phyloP scores from a whole-genome alignment of 345 rosid species.

The Hibiscus syriacus region DNA sequence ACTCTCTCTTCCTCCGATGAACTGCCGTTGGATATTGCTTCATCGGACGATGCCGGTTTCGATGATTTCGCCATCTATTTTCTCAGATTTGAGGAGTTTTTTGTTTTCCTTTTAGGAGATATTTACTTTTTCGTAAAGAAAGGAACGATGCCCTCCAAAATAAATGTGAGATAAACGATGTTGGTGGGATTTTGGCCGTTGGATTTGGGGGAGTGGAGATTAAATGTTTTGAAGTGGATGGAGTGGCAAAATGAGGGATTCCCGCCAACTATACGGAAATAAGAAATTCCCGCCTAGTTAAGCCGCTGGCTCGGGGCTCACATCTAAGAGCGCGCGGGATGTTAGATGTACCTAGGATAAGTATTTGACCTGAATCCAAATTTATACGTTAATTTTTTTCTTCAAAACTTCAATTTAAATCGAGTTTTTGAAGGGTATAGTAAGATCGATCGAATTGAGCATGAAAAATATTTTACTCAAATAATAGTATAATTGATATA shows the following conservation, averaged over 20 bases:
- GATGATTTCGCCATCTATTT: conserved; percentile 42
- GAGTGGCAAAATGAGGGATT: conserved; percentile 9
- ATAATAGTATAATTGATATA: too few relatives aligned
- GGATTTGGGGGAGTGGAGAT: conserved; percentile 2
- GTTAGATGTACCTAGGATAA: too few relatives aligned
- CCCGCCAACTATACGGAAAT: conserved; percentile 29
- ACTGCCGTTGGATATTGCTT: conserved; percentile 45
- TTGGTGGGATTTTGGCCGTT: conserved; percentile 19
- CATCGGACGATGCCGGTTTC: conserved; percentile 62
- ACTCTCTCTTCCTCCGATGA: conserved; percentile 62
- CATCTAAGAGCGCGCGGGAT: too few relatives aligned
- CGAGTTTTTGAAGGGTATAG: too few relatives aligned
- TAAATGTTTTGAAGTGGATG: conserved; percentile 6
- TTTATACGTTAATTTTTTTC: too few relatives aligned
- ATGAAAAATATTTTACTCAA: too few relatives aligned
- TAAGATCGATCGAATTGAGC: too few relatives aligned
- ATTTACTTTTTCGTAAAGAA: neutral
- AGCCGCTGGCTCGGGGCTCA: neutral
- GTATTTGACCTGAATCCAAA: too few relatives aligned
- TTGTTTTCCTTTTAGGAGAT: neutral
- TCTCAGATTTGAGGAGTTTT: conserved; percentile 44
- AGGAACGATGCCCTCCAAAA: neutral
- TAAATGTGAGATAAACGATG: neutral
- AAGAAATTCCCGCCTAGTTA: conserved; percentile 5
- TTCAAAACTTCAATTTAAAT: too few relatives aligned